These are phyloP conservation scores for Geranomyces michiganensis DNA, from an alignment of 192 early-diverging fungal genomes.

Conservation along the genomic window DNA sequence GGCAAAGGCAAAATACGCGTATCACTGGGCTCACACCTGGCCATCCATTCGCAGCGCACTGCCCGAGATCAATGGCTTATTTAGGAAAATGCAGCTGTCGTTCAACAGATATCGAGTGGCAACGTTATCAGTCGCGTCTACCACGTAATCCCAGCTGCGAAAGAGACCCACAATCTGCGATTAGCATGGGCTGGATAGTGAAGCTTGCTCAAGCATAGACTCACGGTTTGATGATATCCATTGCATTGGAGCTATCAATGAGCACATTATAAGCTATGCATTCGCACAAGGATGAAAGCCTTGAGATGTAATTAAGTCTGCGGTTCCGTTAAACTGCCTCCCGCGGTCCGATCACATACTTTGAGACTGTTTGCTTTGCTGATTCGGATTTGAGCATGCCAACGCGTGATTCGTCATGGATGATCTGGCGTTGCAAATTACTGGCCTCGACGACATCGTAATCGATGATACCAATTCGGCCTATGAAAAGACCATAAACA, in stretches of 20 bases:
- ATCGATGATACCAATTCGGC: constrained; percentile 84
- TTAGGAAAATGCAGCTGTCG: constrained; percentile 84
- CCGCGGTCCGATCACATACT: constrained; percentile 32
- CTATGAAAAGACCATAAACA: constrained; percentile 21
- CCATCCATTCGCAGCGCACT: constrained; percentile 91
- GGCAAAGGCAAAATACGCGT: neutral
- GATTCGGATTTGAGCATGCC: constrained; percentile 77
- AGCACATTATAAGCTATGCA: constrained; percentile 69
- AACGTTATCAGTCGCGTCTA: constrained; percentile 95
- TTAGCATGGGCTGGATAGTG: too few relatives aligned
- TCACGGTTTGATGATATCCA: constrained; percentile 63
- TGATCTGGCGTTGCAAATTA: constrained; percentile 94
- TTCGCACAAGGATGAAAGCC: constrained; percentile 70
- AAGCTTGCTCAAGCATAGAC: too few relatives aligned
- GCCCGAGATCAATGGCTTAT: constrained; percentile 85
- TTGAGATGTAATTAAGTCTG: constrained; percentile 20
- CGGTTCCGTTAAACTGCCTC: neutral
- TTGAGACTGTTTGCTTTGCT: constrained; percentile 62
- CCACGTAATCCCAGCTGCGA: constrained; percentile 77
- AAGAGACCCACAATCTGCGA: too few relatives aligned
- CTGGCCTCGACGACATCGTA: constrained; percentile 88
- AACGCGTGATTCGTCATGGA: constrained; percentile 76
- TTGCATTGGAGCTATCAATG: constrained; percentile 81
- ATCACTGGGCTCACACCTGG: constrained; percentile 50
- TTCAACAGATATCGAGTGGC: constrained; percentile 94